Evolutionary conservation across 2,329 filamentous ascomycete species (phyloP).

Genomic region (Rhytidhysteron rufulum): DNA sequence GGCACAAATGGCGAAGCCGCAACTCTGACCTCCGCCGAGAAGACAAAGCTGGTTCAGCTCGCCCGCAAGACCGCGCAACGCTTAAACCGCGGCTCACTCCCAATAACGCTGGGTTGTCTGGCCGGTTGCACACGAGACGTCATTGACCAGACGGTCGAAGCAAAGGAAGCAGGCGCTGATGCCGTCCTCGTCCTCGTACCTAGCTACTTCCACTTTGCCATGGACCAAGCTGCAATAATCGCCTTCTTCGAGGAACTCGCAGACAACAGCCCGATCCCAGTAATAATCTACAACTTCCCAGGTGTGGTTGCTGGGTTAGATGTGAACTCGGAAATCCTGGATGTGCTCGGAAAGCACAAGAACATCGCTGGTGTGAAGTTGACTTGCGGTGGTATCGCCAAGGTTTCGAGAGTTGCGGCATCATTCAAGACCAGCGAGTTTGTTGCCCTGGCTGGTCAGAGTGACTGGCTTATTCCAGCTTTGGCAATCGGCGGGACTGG

Average conservation of each 20-base stretch:
- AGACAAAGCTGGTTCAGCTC: slow-evolving; percentile 35
- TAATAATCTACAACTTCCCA: slow-evolving; percentile 49
- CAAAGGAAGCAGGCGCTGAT: slow-evolving; percentile 35
- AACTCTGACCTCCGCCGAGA: slow-evolving; percentile 38
- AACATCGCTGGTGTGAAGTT: slow-evolving; percentile 39
- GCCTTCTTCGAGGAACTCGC: slow-evolving; percentile 35
- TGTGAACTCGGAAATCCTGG: slow-evolving; percentile 40
- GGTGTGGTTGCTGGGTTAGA: slow-evolving; percentile 42
- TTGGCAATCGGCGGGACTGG: slow-evolving; percentile 57
- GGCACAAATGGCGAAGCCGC: slow-evolving; percentile 47
- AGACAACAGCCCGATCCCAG: slow-evolving; percentile 37
- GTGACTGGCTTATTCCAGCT: slow-evolving; percentile 51
- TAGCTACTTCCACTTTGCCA: slow-evolving; percentile 39
- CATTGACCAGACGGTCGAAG: slow-evolving; percentile 36
- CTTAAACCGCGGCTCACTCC: slow-evolving; percentile 29
- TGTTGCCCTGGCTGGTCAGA: slow-evolving; percentile 40
- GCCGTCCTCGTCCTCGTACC: slow-evolving; percentile 38
- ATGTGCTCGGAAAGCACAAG: slow-evolving; percentile 30
- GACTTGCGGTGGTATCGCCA: slow-evolving; percentile 38
- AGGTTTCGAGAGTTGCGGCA: slow-evolving; percentile 39
- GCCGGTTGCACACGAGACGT: slow-evolving; percentile 39
- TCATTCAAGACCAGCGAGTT: slow-evolving; percentile 35
- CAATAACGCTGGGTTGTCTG: slow-evolving; percentile 42
- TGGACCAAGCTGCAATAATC: slow-evolving; percentile 33
- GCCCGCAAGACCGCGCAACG: slow-evolving; percentile 36